Evolutionary conservation across 140 eudicot species (phyloP).

Genomic region (Cichorium intybus): DNA sequence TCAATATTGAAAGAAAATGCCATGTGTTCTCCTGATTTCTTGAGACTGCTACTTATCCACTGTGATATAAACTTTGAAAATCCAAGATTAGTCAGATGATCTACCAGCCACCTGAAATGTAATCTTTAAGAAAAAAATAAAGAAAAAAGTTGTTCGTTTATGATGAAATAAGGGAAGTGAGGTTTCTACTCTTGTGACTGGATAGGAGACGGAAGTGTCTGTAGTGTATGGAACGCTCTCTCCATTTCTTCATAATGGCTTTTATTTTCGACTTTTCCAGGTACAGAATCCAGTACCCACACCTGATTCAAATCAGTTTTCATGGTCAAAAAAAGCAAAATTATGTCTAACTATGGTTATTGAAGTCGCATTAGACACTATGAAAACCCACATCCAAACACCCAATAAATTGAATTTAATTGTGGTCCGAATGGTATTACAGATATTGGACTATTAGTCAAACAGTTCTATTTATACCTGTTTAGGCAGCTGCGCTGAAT

Average conservation of each 20-base stretch:
- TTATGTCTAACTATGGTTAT: no score
- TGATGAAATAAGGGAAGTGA: neutral
- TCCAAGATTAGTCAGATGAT: conserved; percentile 70
- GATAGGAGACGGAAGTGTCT: conserved; percentile 54
- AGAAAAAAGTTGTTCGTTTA: neutral
- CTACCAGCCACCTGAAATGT: conserved; percentile 66
- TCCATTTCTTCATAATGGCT: conserved; percentile 51
- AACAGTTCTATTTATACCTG: conserved; percentile 38
- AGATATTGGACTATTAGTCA: neutral
- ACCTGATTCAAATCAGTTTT: conserved; percentile 62
- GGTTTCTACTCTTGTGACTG: conserved; percentile 61
- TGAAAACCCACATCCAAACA: no score
- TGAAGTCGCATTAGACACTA: no score
- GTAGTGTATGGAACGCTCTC: conserved; percentile 64
- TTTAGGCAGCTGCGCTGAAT: conserved; percentile 47
- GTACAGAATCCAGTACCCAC: conserved; percentile 70
- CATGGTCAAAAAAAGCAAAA: neutral
- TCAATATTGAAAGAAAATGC: conserved; percentile 66
- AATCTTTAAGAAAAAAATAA: neutral
- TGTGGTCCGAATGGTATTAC: no score
- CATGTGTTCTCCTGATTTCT: conserved; percentile 52
- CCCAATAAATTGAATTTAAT: no score
- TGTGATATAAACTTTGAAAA: conserved; percentile 65
- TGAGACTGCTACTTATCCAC: conserved; percentile 66
- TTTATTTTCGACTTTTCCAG: conserved; percentile 47